A percentile compares a stretch with the other conserved stretches of the same genome.
Evolutionary conservation across 106 monocot species (phyloP).

Genomic region (Triglochin maritima): DNA sequence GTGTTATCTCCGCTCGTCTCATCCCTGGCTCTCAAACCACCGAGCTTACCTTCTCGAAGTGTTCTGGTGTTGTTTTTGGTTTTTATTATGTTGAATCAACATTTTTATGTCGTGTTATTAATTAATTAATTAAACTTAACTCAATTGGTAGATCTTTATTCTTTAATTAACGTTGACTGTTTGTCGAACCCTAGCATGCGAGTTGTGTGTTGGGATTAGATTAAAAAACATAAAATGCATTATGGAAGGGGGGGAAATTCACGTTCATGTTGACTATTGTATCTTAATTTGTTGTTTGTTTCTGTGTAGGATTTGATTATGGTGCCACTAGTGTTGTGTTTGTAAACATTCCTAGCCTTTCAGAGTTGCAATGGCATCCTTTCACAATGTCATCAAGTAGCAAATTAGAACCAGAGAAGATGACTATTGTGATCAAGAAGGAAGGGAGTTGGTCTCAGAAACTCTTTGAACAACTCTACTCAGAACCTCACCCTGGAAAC

Average conservation of each 20-base stretch:
- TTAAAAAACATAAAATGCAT: too few relatives aligned
- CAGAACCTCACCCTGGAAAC: neutral
- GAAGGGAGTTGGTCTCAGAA: constrained; percentile 70
- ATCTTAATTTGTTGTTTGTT: constrained; percentile 1
- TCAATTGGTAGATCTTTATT: neutral
- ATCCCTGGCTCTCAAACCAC: constrained; percentile 47
- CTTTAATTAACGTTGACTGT: neutral
- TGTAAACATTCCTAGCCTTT: constrained; percentile 57
- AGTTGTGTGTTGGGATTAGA: too few relatives aligned
- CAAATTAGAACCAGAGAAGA: constrained; percentile 46
- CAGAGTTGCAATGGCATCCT: constrained; percentile 69
- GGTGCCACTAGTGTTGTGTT: constrained; percentile 40
- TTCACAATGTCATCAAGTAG: constrained; percentile 60
- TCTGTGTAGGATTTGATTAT: constrained; percentile 31
- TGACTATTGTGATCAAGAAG: constrained; percentile 75
- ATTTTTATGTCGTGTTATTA: neutral
- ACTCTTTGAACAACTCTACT: constrained; percentile 29
- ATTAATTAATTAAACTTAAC: neutral
- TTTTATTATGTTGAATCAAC: neutral
- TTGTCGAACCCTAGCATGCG: too few relatives aligned
- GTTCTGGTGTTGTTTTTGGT: constrained; percentile 17
- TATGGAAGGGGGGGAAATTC: too few relatives aligned
- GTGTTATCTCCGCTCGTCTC: constrained; percentile 66
- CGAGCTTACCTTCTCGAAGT: constrained; percentile 85
- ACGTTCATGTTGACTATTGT: too few relatives aligned